These are phyloP conservation scores for Nicotiana sylvestris DNA, from an alignment of 257 asterid genomes.

Conservation along the genomic window DNA sequence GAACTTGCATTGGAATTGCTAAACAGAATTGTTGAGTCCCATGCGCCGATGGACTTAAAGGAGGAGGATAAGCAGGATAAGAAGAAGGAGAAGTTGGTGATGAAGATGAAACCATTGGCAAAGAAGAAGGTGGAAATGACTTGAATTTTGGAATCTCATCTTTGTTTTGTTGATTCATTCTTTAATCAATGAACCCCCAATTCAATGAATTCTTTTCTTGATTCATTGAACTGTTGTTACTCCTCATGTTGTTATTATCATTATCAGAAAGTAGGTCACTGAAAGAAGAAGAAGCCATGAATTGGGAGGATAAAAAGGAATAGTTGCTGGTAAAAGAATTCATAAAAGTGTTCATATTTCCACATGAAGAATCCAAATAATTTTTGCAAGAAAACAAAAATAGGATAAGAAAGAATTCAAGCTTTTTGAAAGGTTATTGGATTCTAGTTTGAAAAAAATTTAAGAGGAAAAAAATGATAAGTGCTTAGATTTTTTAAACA, in stretches of 20 bases:
- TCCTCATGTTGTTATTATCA: conserved; percentile 20
- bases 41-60: conserved; percentile 60
- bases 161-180: not conserved
- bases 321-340: conserved; percentile 13
- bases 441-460: not conserved
- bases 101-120: conserved; percentile 44
- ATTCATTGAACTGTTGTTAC: not conserved
- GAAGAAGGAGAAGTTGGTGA: conserved; percentile 74
- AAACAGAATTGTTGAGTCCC: conserved; percentile 74
- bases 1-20: conserved; percentile 55
- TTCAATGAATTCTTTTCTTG: not conserved
- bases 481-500: not conserved
- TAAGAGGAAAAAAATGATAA: not conserved
- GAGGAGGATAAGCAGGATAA: conserved; percentile 49
- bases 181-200: conserved; percentile 27
- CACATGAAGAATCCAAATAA: conserved; percentile 32
- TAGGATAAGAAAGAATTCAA: not conserved
- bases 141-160: conserved; percentile 32
- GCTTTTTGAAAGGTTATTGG: not conserved
- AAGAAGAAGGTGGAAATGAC: conserved; percentile 50
- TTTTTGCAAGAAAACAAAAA: not conserved
- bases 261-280: conserved; percentile 29
- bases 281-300: conserved; percentile 16
- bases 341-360: conserved; percentile 20
- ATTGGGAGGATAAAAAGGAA: not conserved